These are phyloP conservation scores for Calonectria pteridis DNA, from an alignment of 2,329 filamentous ascomycete species.

Conservation along the genomic window DNA sequence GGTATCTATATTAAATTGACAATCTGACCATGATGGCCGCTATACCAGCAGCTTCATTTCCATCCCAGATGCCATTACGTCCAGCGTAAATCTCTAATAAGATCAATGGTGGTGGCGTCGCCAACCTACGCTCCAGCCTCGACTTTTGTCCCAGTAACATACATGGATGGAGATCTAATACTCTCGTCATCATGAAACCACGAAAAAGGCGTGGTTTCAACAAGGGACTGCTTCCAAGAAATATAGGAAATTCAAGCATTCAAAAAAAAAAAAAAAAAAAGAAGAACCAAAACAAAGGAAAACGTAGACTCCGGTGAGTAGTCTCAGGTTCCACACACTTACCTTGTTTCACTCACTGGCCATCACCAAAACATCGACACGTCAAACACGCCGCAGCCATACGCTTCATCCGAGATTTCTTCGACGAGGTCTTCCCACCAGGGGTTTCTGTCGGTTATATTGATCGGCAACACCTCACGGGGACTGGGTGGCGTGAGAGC, in stretches of 20 bases:
- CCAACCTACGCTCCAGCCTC: not conserved
- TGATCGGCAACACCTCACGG: not conserved
- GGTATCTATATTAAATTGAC: not conserved
- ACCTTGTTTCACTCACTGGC: not conserved
- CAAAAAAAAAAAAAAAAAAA: not conserved
- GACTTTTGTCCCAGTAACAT: not conserved
- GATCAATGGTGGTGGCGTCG: not conserved
- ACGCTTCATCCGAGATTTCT: not conserved
- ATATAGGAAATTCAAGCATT: not conserved
- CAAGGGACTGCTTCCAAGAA: not conserved
- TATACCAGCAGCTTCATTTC: not conserved
- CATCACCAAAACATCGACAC: not conserved
- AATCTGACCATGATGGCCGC: not conserved
- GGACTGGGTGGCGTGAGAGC: not conserved
- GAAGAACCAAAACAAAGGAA: not conserved
- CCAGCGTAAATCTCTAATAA: slow-evolving; percentile 9
- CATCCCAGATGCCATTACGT: slow-evolving; percentile 5
- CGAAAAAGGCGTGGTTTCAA: not conserved
- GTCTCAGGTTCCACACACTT: not conserved
- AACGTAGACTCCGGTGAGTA: not conserved
- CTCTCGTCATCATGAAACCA: not conserved
- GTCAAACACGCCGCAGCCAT: not conserved
- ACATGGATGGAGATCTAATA: not conserved
- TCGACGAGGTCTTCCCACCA: slow-evolving; percentile 3
- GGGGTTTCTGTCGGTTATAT: not conserved